Evolutionary conservation across 2,329 filamentous ascomycete species (phyloP).

Genomic region (Epichloe bromicola): DNA sequence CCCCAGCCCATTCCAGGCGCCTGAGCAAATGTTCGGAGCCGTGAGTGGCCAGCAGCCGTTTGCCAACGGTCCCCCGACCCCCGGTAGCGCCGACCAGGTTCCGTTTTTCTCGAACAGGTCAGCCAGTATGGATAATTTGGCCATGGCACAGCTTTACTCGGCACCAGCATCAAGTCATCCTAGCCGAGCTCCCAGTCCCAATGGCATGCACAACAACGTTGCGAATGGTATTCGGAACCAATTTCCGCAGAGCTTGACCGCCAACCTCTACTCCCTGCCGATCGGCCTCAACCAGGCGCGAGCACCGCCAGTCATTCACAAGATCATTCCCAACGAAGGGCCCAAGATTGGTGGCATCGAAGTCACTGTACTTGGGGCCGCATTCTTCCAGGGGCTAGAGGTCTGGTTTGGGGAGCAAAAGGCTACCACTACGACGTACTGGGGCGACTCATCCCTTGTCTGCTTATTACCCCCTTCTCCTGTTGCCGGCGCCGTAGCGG

Average conservation of each 20-base stretch:
- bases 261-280: slow-evolving; percentile 37
- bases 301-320: slow-evolving; percentile 52
- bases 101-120: slow-evolving; percentile 45
- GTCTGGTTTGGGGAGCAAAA: slow-evolving; percentile 66
- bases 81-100: slow-evolving; percentile 48
- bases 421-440: slow-evolving; percentile 62
- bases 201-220: slow-evolving; percentile 33
- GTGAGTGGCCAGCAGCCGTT: slow-evolving; percentile 29
- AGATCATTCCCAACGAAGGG: slow-evolving; percentile 72
- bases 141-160: slow-evolving; percentile 54
- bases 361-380: slow-evolving; percentile 70
- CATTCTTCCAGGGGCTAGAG: slow-evolving; percentile 63
- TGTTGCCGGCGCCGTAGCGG: slow-evolving; percentile 53
- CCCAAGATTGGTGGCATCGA: slow-evolving; percentile 76
- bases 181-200: slow-evolving; percentile 68
- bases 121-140: slow-evolving; percentile 51
- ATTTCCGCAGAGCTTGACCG: slow-evolving; percentile 33
- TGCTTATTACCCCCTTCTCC: slow-evolving; percentile 63
- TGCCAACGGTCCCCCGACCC: slow-evolving; percentile 52
- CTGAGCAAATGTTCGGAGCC: slow-evolving; percentile 33
- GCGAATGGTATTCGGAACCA: slow-evolving; percentile 28
- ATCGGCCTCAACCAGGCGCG: slow-evolving; percentile 36
- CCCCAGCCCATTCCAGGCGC: slow-evolving; percentile 28
- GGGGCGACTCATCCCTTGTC: slow-evolving; percentile 68
- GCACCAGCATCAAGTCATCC: slow-evolving; percentile 59